Conservation (phyloP, 2,329 filamentous ascomycete species). For the Escovopsis sp. region DNA sequence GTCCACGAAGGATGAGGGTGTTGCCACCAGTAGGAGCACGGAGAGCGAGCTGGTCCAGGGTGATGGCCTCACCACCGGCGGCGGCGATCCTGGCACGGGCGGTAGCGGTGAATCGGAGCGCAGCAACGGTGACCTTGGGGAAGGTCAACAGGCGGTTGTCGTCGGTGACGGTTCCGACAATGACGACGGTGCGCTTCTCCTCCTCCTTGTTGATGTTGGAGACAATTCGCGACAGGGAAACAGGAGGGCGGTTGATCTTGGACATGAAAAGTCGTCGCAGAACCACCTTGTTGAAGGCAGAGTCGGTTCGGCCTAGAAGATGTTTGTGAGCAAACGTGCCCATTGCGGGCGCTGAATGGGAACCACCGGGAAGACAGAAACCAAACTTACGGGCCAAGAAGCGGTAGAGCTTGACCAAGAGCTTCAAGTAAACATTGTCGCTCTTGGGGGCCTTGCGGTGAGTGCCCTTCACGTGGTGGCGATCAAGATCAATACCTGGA, state of each 20-base stretch:
- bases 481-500: slow-evolving; percentile 58
- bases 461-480: slow-evolving; percentile 52
- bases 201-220: slow-evolving; percentile 50
- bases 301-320: slow-evolving; percentile 72
- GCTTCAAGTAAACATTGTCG: slow-evolving; percentile 94
- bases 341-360: neutral
- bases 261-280: slow-evolving; percentile 97
- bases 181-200: slow-evolving; percentile 76
- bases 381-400: slow-evolving; percentile 75
- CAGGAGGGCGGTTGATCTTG: slow-evolving; percentile 91
- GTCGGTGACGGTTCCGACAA: slow-evolving; percentile 92
- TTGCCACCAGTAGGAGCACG: slow-evolving; percentile 91
- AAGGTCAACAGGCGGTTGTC: slow-evolving; percentile 86
- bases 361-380: no score
- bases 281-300: slow-evolving; percentile 97
- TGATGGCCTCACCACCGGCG: slow-evolving; percentile 88
- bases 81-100: slow-evolving; percentile 86
- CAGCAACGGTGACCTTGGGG: slow-evolving; percentile 87
- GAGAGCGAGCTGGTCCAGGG: slow-evolving; percentile 92
- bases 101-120: slow-evolving; percentile 91
- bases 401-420: slow-evolving; percentile 96
- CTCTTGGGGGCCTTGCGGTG: slow-evolving; percentile 95
- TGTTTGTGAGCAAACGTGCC: neutral
- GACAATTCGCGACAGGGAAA: slow-evolving; percentile 85
- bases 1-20: slow-evolving; percentile 91